Conservation (phyloP, 2,329 filamentous ascomycete species). For the Hymenoscyphus occultus region DNA sequence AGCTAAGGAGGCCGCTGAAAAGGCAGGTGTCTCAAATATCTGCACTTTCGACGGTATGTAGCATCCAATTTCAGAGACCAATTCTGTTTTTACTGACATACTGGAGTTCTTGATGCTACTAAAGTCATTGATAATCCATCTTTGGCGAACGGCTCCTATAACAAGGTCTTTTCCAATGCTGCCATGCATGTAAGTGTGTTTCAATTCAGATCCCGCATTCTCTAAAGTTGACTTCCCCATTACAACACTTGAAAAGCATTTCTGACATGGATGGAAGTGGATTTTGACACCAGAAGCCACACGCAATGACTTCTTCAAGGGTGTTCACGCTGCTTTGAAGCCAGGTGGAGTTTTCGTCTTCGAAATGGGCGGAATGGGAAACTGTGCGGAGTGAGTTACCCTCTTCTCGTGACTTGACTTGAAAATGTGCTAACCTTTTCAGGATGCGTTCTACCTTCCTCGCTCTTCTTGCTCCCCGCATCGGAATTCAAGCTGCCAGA, state of each 20-base stretch:
- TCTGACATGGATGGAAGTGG: constrained; percentile 44
- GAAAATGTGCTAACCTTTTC: not conserved
- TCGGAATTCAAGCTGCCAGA: constrained; percentile 48
- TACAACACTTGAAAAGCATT: constrained; percentile 27
- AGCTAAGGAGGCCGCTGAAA: constrained; percentile 43
- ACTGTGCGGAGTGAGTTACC: constrained; percentile 50
- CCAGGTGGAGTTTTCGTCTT: constrained; percentile 60
- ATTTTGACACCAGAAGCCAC: constrained; percentile 48
- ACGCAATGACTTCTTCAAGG: constrained; percentile 51
- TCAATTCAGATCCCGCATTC: not conserved
- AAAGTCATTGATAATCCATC: constrained; percentile 37
- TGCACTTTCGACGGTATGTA: constrained; percentile 31
- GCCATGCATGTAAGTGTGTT: constrained; percentile 43
- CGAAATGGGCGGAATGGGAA: constrained; percentile 70
- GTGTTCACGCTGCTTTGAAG: constrained; percentile 49
- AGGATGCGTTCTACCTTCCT: constrained; percentile 55
- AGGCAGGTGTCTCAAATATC: constrained; percentile 17
- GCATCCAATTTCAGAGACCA: not conserved
- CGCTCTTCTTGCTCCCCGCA: constrained; percentile 48
- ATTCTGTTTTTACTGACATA: not conserved
- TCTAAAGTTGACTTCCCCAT: not conserved
- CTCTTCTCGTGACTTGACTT: not conserved
- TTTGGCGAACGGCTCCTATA: constrained; percentile 40
- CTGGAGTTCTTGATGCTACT: constrained; percentile 47
- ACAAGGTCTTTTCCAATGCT: constrained; percentile 64